Percentiles rank a stretch among this genome's conserved stretches.
These are phyloP conservation scores for Acacia crassicarpa DNA, from an alignment of 306 rosid genomes.

Conservation along the genomic window DNA sequence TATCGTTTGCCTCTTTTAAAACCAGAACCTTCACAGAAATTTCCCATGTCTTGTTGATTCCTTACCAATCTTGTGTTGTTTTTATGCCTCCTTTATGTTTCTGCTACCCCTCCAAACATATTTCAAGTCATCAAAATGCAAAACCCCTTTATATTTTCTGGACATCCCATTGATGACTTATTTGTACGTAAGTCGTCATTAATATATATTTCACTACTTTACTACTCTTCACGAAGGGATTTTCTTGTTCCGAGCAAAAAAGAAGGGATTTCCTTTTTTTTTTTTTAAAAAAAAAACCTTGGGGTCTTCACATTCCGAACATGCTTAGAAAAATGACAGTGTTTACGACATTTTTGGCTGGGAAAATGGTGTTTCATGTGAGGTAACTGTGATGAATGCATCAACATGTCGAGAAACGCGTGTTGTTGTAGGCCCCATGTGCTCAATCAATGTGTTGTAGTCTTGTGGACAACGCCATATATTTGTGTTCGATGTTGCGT, in stretches of 20 bases:
- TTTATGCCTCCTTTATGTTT: neutral
- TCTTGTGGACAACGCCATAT: too few species aligned
- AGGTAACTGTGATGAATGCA: neutral
- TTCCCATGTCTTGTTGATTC: neutral
- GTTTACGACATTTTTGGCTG: neutral
- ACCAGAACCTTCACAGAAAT: neutral
- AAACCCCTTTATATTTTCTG: too few species aligned
- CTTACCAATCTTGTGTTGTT: neutral
- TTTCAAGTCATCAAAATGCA: neutral
- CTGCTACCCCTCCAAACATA: neutral
- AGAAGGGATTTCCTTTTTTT: too few species aligned
- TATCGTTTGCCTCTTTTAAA: neutral
- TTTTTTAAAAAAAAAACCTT: neutral
- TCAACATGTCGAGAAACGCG: neutral
- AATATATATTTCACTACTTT: too few species aligned
- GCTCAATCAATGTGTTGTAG: too few species aligned
- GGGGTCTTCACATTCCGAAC: neutral
- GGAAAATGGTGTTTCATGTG: neutral
- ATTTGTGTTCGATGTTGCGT: too few species aligned
- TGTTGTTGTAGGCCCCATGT: neutral
- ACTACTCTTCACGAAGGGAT: neutral
- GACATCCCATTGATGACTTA: neutral
- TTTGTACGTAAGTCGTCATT: neutral
- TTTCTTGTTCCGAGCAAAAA: too few species aligned
- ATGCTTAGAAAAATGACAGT: neutral